These are phyloP conservation scores for Pseudonectria foliicola DNA, from an alignment of 2,329 filamentous ascomycete genomes.

Conservation along the genomic window DNA sequence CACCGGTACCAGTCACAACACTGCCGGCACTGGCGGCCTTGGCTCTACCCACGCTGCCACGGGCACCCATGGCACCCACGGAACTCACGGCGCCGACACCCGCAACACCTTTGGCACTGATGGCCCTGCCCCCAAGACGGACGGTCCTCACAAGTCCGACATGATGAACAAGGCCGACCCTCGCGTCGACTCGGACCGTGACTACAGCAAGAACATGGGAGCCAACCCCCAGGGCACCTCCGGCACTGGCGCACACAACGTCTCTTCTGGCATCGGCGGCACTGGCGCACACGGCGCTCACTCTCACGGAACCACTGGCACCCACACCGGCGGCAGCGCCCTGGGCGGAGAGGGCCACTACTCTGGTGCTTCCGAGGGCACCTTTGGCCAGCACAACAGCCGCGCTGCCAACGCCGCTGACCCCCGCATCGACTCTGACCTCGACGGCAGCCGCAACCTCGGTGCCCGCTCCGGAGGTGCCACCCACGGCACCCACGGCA, in stretches of 20 bases:
- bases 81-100: conserved; percentile 4
- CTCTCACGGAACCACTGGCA: conserved; percentile 1
- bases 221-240: conserved; percentile 26
- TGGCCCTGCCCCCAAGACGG: conserved; percentile 23
- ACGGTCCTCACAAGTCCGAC: conserved; percentile 41
- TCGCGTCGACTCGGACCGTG: conserved; percentile 47
- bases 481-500: conserved; percentile 5
- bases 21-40: conserved; percentile 42
- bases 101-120: conserved; percentile 5
- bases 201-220: conserved; percentile 29
- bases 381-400: conserved; percentile 37
- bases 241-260: conserved; percentile 22
- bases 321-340: conserved; percentile 4
- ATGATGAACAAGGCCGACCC: conserved; percentile 46
- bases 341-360: no score
- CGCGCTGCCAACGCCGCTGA: conserved; percentile 43
- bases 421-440: conserved; percentile 47
- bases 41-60: conserved; percentile 38
- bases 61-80: conserved; percentile 5
- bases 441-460: conserved; percentile 30
- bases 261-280: conserved; percentile 30
- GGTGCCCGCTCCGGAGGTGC: conserved; percentile 21
- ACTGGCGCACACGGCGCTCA: conserved; percentile 2
- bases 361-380: conserved; percentile 14
- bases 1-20: conserved; percentile 36